A percentile compares a stretch with the other conserved stretches of the same genome.
phyloP scores from a whole-genome alignment of 495 filamentous ascomycete species.

The Aspergillus egyptiacus region DNA sequence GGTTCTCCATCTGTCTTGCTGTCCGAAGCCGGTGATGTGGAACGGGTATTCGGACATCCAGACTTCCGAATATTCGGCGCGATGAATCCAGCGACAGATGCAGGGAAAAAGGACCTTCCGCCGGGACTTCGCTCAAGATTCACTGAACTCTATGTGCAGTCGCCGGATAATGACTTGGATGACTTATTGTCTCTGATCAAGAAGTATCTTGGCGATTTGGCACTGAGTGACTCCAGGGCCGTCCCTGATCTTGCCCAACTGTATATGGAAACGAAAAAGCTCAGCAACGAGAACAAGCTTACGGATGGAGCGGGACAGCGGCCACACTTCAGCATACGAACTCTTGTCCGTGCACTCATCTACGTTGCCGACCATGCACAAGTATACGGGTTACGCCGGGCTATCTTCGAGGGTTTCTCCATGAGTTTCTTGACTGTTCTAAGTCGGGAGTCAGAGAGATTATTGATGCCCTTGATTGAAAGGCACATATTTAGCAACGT shows the following conservation, averaged over 20 bases:
- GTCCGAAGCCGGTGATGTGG: conserved; percentile 84
- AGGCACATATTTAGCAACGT: conserved; percentile 67
- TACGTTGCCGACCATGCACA: conserved; percentile 81
- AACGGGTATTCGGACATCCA: conserved; percentile 81
- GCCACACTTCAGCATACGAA: conserved; percentile 93
- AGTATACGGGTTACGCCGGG: conserved; percentile 79
- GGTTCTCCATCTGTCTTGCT: conserved; percentile 74
- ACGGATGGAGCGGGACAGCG: conserved; percentile 91
- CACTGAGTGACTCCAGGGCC: conserved; percentile 56
- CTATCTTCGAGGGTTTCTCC: conserved; percentile 92
- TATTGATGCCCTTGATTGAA: conserved; percentile 75
- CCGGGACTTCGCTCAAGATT: conserved; percentile 80
- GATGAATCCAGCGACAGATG: conserved; percentile 98
- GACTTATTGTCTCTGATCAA: conserved; percentile 79
- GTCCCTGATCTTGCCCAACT: conserved; percentile 73
- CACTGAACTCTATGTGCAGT: conserved; percentile 87
- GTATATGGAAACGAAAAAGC: conserved; percentile 77
- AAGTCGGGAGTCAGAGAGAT: conserved; percentile 65
- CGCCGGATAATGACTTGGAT: conserved; percentile 76
- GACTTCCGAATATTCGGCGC: conserved; percentile 95
- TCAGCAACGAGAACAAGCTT: conserved; percentile 73
- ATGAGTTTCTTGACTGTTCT: conserved; percentile 94
- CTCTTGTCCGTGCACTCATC: conserved; percentile 80
- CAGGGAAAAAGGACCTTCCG: conserved; percentile 90
- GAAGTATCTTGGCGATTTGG: conserved; percentile 70